Percentiles rank a stretch among this genome's conserved stretches.
phyloP scores from a whole-genome alignment of 768 basidiomycete species.

The Lactarius hatsudake region DNA sequence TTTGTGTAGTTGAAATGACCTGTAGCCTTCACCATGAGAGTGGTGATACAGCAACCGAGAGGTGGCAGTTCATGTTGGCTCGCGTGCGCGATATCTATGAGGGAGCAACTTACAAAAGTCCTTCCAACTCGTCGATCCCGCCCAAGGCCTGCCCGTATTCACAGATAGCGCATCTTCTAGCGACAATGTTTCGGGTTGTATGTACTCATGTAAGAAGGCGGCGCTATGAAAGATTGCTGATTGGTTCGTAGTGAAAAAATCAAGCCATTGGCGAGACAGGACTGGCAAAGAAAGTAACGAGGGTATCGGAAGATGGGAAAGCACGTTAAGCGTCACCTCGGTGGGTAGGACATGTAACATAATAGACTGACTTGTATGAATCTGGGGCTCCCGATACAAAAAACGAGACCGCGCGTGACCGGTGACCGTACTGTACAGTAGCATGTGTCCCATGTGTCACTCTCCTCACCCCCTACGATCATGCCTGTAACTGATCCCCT shows the following conservation, averaged over 20 bases:
- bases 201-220: conserved; percentile 33
- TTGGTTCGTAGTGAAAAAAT: conserved; percentile 49
- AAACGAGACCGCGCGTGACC: too few relatives aligned
- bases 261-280: conserved; percentile 6
- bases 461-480: too few relatives aligned
- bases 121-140: neutral
- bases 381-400: too few relatives aligned
- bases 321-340: conserved; percentile 50
- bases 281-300: conserved; percentile 38
- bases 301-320: conserved; percentile 49
- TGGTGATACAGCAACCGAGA: neutral
- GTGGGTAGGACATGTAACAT: conserved; percentile 48
- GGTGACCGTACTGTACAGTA: too few relatives aligned
- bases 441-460: too few relatives aligned
- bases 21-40: conserved; percentile 39
- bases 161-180: conserved; percentile 34
- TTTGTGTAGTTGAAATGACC: conserved; percentile 43
- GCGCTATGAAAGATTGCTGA: conserved; percentile 53
- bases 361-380: neutral
- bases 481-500: neutral
- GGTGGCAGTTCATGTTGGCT: too few relatives aligned
- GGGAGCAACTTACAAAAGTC: conserved; percentile 22
- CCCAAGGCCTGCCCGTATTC: conserved; percentile 31
- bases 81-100: conserved; percentile 16
- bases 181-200: conserved; percentile 35